Conservation (phyloP, 495 filamentous ascomycete genomes). For the Letharia columbiana region DNA sequence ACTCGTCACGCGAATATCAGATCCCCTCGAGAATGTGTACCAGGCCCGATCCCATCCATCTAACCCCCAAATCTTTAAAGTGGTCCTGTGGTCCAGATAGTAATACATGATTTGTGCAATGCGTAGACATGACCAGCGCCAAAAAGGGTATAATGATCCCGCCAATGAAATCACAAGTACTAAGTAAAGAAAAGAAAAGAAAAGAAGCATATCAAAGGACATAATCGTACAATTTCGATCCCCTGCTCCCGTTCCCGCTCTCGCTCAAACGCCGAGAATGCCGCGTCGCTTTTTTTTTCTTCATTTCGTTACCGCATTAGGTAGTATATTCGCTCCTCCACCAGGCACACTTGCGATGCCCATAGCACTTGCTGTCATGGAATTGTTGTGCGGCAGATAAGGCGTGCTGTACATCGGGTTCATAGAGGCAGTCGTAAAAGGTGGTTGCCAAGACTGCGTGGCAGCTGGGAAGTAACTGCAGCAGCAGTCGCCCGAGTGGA, state of each 20-base stretch:
- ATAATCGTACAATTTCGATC: background rate
- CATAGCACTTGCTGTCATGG: background rate
- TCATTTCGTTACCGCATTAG: background rate
- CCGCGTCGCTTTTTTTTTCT: background rate
- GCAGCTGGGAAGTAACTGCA: background rate
- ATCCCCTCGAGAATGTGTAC: too few species aligned
- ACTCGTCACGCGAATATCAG: too few species aligned
- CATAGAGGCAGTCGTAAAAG: background rate
- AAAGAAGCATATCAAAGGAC: too few species aligned
- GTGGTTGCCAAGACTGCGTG: background rate
- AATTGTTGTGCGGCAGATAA: background rate
- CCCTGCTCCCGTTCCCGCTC: background rate
- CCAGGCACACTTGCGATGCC: background rate
- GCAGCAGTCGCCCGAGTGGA: background rate
- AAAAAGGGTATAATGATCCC: too few species aligned
- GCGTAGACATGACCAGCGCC: too few species aligned
- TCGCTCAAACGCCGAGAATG: background rate
- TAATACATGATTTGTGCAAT: too few species aligned
- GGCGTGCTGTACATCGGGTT: background rate
- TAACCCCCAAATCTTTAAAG: too few species aligned
- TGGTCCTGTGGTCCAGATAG: too few species aligned
- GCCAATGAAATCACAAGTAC: too few species aligned
- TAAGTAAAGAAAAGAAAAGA: too few species aligned
- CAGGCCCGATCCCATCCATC: too few species aligned
- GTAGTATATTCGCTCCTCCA: background rate